Conservation (phyloP, 495 filamentous ascomycete species). For the Baudoinia panamericana region DNA sequence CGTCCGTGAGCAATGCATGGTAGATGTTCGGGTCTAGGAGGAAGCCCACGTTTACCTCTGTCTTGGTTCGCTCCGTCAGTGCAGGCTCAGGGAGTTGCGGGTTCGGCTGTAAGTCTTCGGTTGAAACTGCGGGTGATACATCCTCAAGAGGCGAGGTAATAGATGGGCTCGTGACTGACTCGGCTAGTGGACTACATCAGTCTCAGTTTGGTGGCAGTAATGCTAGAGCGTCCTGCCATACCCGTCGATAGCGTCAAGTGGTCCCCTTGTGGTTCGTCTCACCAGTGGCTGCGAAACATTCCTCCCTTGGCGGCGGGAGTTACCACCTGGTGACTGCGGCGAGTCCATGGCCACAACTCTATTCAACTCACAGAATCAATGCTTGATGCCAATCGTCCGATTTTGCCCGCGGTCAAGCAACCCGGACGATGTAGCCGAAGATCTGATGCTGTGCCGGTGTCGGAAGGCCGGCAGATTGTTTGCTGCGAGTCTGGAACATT, state of each 20-base stretch:
- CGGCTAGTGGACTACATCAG: slow-evolving; percentile 10
- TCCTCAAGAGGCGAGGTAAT: neutral
- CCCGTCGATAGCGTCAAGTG: slow-evolving; percentile 26
- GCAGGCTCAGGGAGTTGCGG: neutral
- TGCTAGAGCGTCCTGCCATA: slow-evolving; percentile 6
- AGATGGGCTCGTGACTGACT: slow-evolving; percentile 3
- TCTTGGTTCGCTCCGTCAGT: neutral
- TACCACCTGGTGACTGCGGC: slow-evolving; percentile 9
- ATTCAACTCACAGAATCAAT: neutral
- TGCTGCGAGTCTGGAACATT: no score
- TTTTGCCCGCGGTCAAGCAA: no score
- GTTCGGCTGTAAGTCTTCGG: slow-evolving; percentile 1
- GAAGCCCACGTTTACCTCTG: slow-evolving; percentile 44
- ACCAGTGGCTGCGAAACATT: slow-evolving; percentile 19
- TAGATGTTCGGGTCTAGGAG: slow-evolving; percentile 67
- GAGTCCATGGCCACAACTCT: slow-evolving; percentile 7
- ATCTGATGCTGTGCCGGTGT: no score
- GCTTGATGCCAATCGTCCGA: no score
- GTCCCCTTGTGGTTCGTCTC: slow-evolving; percentile 25
- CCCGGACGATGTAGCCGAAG: no score
- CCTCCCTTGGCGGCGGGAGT: slow-evolving; percentile 9
- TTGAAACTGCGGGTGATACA: slow-evolving; percentile 14
- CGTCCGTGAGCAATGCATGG: slow-evolving; percentile 56
- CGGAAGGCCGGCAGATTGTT: no score
- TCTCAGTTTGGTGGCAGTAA: slow-evolving; percentile 1